Evolutionary conservation across 2,329 filamentous ascomycete genomes (phyloP), one percentile per base, ranked within the genome.

Genomic region (Fusarium staphyleae): DNA sequence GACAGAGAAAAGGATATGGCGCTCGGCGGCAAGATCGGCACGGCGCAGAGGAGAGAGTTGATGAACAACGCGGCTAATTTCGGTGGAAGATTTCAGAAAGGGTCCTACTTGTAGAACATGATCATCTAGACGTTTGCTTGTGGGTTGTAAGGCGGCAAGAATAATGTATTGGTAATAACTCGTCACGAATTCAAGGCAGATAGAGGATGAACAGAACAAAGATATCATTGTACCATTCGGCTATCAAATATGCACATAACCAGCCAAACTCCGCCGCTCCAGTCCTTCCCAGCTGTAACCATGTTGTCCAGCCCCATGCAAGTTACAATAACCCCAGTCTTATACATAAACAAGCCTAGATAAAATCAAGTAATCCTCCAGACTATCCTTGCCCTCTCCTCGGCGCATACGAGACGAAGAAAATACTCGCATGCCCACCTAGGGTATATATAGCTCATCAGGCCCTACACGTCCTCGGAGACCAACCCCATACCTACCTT

Each of bases 1-100:
- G 91, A 97, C 75, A 83, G 87, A 58, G 91, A 97, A 72, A 98
- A 97, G 77, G 95, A 98, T 72, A 96, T 98, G 85, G 88, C 85
- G 32, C 76, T 90, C 3, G 87, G 88, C 8, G 84, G 85, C 14
- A 86, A 84, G 66, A 85, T 97, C 46, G 88, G 86, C 19, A 78
- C 86, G 61, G 81, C 87, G 29, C 87, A 96, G 77, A 85, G 88
- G 63, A 85, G 85, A 66, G 89, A 97, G 64, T 78, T 98, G 77
- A 72, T 97, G 54, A 88, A 84, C 62, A 88, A 89, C 69, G 89
- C 91, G 4, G 84, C 87, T 13, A 88, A 92, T 66, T 96, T 97
- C 74, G 87, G 89, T 3, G 88, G 88, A 1, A 81, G 91, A 41
- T 97, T 97, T 68, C 84, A 87, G 14, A 89, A 89, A 62, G 92